Evolutionary conservation across 805 yeast genomes (phyloP).

Genomic region (Saccharomycopsis selenospora): DNA sequence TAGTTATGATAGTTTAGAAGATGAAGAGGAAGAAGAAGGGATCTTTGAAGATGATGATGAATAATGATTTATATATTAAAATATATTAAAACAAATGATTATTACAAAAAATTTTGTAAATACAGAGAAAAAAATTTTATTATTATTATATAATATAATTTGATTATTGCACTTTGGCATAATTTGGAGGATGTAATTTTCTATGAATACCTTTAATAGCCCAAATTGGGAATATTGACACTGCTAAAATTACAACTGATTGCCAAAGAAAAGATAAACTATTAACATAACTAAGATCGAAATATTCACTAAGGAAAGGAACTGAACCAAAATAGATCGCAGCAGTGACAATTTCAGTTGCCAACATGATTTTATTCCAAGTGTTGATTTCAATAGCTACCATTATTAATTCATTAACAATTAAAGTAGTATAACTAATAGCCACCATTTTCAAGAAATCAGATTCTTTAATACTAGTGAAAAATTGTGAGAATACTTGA

Average conservation of each 20-base stretch:
- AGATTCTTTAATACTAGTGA: conserved; percentile 51
- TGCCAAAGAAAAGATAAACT: conserved; percentile 65
- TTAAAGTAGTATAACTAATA: conserved; percentile 68
- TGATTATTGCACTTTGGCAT: conserved; percentile 91
- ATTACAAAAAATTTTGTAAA: no score
- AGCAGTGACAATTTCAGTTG: conserved; percentile 65
- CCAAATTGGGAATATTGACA: conserved; percentile 89
- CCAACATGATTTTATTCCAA: conserved; percentile 79
- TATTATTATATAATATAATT: no score
- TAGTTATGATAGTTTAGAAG: no score
- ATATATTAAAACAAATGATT: no score
- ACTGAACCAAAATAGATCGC: conserved; percentile 61
- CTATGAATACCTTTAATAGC: conserved; percentile 67
- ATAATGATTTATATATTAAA: conserved; percentile 21
- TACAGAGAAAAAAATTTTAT: neutral
- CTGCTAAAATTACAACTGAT: conserved; percentile 48
- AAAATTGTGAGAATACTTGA: conserved; percentile 72
- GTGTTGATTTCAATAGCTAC: conserved; percentile 86
- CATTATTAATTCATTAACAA: conserved; percentile 85
- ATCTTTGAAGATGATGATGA: conserved; percentile 25
- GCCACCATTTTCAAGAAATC: conserved; percentile 75
- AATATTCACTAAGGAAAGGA: conserved; percentile 85
- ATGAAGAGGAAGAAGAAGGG: conserved; percentile 27
- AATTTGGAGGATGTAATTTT: conserved; percentile 83
- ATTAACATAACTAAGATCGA: conserved; percentile 57